phyloP scores from a whole-genome alignment of 805 yeast species.

The Hanseniaspora jakobsenii region DNA sequence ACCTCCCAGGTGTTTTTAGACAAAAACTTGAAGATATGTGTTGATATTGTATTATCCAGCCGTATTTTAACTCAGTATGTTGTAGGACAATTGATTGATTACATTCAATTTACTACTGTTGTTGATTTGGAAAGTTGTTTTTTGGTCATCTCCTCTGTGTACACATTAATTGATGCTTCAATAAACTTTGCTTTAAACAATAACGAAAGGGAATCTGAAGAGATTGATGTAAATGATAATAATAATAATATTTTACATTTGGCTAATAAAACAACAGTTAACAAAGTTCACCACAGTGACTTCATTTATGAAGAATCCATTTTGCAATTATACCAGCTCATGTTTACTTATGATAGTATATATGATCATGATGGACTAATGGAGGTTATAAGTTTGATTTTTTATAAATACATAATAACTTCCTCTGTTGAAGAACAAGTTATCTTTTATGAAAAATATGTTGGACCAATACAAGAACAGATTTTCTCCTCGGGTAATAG shows the following conservation, averaged over 20 bases:
- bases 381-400: slow-evolving; percentile 12
- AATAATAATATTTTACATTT: too few species aligned
- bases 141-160: slow-evolving; percentile 9
- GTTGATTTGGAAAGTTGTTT: slow-evolving; percentile 14
- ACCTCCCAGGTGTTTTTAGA: slow-evolving; percentile 8
- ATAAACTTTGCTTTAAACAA: too few species aligned
- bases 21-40: slow-evolving; percentile 35
- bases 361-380: slow-evolving; percentile 14
- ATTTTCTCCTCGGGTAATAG: slow-evolving; percentile 22
- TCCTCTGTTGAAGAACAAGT: slow-evolving; percentile 3
- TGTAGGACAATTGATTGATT: slow-evolving; percentile 22
- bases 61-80: slow-evolving; percentile 24
- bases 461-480: slow-evolving; percentile 6
- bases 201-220: too few species aligned
- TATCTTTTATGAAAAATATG: slow-evolving; percentile 1
- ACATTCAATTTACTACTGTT: slow-evolving; percentile 18
- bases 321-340: slow-evolving; percentile 5
- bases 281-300: slow-evolving; percentile 1
- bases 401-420: slow-evolving; percentile 15
- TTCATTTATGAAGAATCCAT: slow-evolving; percentile 1
- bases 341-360: slow-evolving; percentile 7
- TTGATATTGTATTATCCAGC: slow-evolving; percentile 41
- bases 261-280: not conserved
- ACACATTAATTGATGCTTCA: slow-evolving; percentile 11
- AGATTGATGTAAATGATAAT: not conserved